Evolutionary conservation across 1,284 basidiomycete species (phyloP), one percentile per base, ranked within the genome.

Genomic region (Apiotrichum akiyoshidainum): DNA sequence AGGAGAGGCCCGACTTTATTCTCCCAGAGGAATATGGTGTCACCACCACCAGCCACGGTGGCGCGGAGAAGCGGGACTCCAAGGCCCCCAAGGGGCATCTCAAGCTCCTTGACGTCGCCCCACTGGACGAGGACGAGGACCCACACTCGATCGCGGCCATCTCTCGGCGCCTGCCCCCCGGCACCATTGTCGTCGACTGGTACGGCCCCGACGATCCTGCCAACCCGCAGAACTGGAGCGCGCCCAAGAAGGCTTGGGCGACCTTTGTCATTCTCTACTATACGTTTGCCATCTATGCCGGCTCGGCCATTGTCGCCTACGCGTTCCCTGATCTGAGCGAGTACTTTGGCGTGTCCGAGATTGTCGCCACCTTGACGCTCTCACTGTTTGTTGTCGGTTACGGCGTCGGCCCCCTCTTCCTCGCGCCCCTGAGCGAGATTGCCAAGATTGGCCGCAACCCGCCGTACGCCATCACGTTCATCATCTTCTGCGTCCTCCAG

Each of bases 151-250:
- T 39, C 19, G 48, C 34, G 4, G 48, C 48, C 12, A 49, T 55
- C 37, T 50, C 54, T 17, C 45, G 51, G 16, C 46, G 46, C 4
- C 52, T 54, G 8, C 57, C 53, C 13, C 52, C 55, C 19, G 60
- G 54, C 33, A 50, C 55, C 2, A 40, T 46, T 10, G 46, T 64
- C 13, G 82, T 87, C 14, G 81, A 84, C 51, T 87, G 85, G 85
- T 83, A 87, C 52, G 83, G 83, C 0, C 82, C 83, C 0, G 74
- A 84, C 49, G 85, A 87, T 72, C 83, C 83, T 3, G 72, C 73
- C 19, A 87, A 88, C 70, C 87, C 87, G 0, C 83, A 83, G 70
- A 87, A 88, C 73, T 89, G 87, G 87, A 67, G 78, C 0, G 81
- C 78, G 59, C 74, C 74, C 45, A 80, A 81, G 59, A 87, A 87